Percentiles rank a stretch among this genome's conserved stretches.
Evolutionary conservation across 352 stramenopile species (phyloP).

Genomic region (Phytopythium delawarense): DNA sequence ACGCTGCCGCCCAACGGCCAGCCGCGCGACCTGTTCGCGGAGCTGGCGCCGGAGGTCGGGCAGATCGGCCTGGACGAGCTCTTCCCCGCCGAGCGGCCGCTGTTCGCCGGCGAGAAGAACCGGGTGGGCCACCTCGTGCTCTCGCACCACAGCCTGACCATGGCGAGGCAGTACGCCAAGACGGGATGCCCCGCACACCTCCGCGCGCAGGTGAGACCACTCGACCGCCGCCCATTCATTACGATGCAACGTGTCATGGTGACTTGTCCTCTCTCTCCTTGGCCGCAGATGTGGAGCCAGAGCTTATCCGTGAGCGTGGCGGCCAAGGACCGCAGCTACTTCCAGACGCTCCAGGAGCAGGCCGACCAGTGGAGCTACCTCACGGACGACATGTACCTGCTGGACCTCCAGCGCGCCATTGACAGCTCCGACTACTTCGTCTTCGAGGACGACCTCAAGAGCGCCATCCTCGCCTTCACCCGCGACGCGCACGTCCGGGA

Average conservation of each 20-base stretch:
- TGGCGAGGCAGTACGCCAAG: conserved; percentile 75
- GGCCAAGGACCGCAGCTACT: conserved; percentile 36
- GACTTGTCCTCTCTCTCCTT: conserved; percentile 4
- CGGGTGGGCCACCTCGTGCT: conserved; percentile 64
- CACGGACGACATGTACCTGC: conserved; percentile 76
- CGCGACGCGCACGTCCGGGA: conserved; percentile 45
- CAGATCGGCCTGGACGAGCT: conserved; percentile 70
- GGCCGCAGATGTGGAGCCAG: conserved; percentile 51
- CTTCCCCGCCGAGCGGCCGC: conserved; percentile 44
- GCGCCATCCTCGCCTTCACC: conserved; percentile 69
- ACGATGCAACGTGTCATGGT: not conserved
- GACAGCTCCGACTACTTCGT: conserved; percentile 81
- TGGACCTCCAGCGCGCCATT: conserved; percentile 75
- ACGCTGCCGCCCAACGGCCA: conserved; percentile 28
- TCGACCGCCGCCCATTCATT: not conserved
- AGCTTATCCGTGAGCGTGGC: conserved; percentile 33
- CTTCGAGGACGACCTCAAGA: conserved; percentile 74
- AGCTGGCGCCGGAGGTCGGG: conserved; percentile 41
- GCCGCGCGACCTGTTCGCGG: conserved; percentile 39
- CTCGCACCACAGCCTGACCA: conserved; percentile 55
- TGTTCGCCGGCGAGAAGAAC: conserved; percentile 59
- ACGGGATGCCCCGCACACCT: conserved; percentile 60
- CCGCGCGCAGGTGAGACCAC: conserved; percentile 32
- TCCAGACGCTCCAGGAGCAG: conserved; percentile 38
- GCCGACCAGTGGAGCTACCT: conserved; percentile 37